Evolutionary conservation across 2,329 filamentous ascomycete species (phyloP), one percentile per base, ranked within the genome.

Genomic region (Bimuria novae-zelandiae): DNA sequence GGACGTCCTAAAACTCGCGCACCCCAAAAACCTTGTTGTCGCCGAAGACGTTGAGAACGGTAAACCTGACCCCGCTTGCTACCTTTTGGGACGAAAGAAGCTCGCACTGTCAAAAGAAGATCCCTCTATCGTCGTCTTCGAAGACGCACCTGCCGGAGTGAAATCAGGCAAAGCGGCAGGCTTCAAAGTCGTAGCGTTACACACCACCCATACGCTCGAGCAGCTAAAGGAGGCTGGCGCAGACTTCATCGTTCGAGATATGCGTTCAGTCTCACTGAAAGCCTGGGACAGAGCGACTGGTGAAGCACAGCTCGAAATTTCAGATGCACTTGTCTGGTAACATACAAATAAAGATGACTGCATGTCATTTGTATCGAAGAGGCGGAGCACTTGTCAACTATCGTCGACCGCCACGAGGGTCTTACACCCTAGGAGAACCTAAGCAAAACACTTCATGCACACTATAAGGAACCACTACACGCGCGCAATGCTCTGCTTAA

Each of bases 81-180:
- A 82, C 62, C 62, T 68, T 35, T 65, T 79, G 30, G 79, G 79
- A 3, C 69, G 67, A 37, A 61, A 70, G 55, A 72, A 75, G 51
- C 67, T 81, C 17, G 69, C 71, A 1, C 61, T 80, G 10, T 44
- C 63, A 4, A 70, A 79, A 17, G 78, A 77, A 29, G 68, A 70
- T 12, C 57, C 65, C 22, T 62, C 67, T 10, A 80, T 93, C 37
- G 79, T 96, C 50, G 92, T 97, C 43, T 77, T 96, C 32, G 92
- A 97, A 76, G 92, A 97, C 76, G 90, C 90, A 51, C 92, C 92
- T 4, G 90, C 91, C 7, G 92, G 92, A 4, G 90, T 96, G 67
- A 81, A 77, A 59, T 86, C 92, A 23, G 92, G 92, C 43, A 95
- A 92, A 76, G 89, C 84, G 0, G 92, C 92, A 8, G 92, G 91